Evolutionary conservation across 257 asterid species (phyloP).

Genomic region (Apocynum venetum): DNA sequence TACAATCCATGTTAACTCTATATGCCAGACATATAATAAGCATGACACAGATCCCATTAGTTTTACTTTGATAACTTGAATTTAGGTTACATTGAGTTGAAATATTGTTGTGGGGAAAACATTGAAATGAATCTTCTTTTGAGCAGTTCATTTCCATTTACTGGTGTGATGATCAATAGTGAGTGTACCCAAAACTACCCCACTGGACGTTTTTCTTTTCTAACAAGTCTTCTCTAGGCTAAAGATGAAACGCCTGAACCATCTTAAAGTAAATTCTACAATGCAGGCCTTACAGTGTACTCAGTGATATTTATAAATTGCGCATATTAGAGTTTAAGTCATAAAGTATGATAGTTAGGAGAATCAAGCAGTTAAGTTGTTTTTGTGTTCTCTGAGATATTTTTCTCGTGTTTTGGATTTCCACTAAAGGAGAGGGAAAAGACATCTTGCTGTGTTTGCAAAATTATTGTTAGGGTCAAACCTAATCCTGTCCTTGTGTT

Average conservation of each 20-base stretch:
- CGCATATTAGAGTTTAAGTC: neutral
- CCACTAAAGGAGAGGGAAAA: neutral
- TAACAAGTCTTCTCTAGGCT: neutral
- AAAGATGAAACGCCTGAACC: neutral
- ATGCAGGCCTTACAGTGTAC: neutral
- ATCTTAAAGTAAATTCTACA: neutral
- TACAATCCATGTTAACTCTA: neutral
- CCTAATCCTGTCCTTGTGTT: neutral
- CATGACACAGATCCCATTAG: neutral
- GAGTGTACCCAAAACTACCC: neutral
- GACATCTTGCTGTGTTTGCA: neutral
- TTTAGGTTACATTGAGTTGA: neutral
- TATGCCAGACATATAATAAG: neutral
- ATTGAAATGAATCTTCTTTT: neutral
- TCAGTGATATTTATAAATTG: neutral
- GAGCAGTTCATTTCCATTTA: neutral
- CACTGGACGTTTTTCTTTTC: neutral
- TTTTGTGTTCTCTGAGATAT: neutral
- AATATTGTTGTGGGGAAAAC: neutral
- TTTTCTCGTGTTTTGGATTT: neutral
- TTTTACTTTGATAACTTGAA: neutral
- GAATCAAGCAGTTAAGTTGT: neutral
- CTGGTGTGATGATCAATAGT: neutral
- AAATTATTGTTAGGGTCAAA: neutral
- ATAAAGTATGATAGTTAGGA: neutral